These are phyloP conservation scores for Cercophora sp. DNA, from an alignment of 495 filamentous ascomycete genomes.

Conservation along the genomic window DNA sequence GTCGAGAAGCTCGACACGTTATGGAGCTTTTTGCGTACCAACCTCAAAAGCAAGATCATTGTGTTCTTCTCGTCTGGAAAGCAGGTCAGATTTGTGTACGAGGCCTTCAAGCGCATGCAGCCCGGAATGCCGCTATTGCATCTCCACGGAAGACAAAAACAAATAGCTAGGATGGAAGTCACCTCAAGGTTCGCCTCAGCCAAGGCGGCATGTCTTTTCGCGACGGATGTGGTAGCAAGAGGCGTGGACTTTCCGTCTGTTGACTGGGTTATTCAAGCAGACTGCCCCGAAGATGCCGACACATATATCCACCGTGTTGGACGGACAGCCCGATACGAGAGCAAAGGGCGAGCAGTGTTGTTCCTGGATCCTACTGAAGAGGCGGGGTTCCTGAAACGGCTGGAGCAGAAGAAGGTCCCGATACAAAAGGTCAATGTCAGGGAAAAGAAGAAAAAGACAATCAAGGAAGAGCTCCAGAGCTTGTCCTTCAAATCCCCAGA, in stretches of 20 bases:
- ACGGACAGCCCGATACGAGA: conserved; percentile 89
- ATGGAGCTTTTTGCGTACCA: conserved; percentile 84
- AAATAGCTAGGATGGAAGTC: conserved; percentile 79
- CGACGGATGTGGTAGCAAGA: conserved; percentile 89
- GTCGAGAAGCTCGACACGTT: conserved; percentile 85
- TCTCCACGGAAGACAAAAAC: conserved; percentile 92
- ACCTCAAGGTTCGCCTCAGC: conserved; percentile 74
- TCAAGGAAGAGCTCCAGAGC: conserved; percentile 78
- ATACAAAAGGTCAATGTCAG: conserved; percentile 80
- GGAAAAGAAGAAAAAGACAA: conserved; percentile 81
- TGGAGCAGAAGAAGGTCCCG: conserved; percentile 83
- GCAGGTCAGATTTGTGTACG: conserved; percentile 92
- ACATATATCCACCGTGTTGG: conserved; percentile 98
- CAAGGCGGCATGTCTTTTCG: conserved; percentile 82
- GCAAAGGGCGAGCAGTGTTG: conserved; percentile 78
- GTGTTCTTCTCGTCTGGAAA: conserved; percentile 94
- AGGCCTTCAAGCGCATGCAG: conserved; percentile 88
- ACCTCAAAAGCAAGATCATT: conserved; percentile 86
- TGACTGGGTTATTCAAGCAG: conserved; percentile 94
- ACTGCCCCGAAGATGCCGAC: conserved; percentile 93
- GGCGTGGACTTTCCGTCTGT: conserved; percentile 95
- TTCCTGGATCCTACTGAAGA: conserved; percentile 93
- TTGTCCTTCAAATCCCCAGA: conserved; percentile 95
- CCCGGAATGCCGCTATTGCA: conserved; percentile 94
- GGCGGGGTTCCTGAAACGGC: conserved; percentile 71